Percentiles rank a stretch among this genome's conserved stretches.
These are phyloP conservation scores for Thozetella sp. DNA, from an alignment of 495 filamentous ascomycete genomes.

Conservation along the genomic window DNA sequence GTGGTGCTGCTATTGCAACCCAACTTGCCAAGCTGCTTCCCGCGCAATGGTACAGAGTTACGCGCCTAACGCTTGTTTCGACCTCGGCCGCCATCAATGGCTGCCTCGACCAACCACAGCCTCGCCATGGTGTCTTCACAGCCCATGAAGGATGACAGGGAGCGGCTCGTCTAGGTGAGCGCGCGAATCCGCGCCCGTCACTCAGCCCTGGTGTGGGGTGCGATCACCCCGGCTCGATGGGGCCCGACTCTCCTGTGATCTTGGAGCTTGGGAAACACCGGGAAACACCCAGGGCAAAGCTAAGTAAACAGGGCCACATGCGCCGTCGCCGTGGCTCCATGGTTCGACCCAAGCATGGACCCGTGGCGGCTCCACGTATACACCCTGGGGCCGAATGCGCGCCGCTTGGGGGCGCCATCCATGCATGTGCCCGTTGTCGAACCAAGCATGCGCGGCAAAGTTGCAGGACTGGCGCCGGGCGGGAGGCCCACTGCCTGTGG, in stretches of 20 bases:
- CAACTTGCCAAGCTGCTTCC: neutral
- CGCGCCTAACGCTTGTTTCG: neutral
- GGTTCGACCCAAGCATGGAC: neutral
- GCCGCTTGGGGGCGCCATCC: no score
- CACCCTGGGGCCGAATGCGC: no score
- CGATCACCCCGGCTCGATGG: constrained; percentile 1
- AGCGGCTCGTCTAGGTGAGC: neutral
- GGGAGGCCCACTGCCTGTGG: neutral
- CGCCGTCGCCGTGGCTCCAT: neutral
- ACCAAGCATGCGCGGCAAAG: neutral
- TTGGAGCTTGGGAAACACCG: no score
- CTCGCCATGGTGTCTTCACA: neutral
- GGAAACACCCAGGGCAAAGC: no score
- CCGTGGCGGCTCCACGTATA: neutral
- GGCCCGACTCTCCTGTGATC: constrained; percentile 1
- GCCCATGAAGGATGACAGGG: neutral
- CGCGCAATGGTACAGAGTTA: no score
- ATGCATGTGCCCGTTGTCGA: neutral
- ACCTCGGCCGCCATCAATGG: neutral
- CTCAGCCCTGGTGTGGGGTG: neutral
- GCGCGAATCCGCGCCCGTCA: neutral
- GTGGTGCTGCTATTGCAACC: neutral
- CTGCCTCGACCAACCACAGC: neutral
- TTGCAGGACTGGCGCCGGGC: neutral
- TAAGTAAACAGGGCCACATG: neutral